Base-by-base conservation (phyloP, 441 rosid species). In the Gossypium davidsonii region DNA sequence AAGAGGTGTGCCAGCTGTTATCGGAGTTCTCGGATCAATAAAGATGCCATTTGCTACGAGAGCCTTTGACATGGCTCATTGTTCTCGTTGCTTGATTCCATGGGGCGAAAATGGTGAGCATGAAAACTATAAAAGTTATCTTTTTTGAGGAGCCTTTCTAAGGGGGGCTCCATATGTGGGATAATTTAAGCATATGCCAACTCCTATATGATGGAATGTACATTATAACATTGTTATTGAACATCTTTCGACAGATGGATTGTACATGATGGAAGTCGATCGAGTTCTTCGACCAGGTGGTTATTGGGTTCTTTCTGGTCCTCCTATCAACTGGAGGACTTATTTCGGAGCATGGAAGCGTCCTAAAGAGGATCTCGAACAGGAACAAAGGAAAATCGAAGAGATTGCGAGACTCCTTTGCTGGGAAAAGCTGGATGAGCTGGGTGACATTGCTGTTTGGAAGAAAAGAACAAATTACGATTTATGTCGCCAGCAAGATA, bases 251-350 rank as follows among this genome's bases (percentile, higher is more conserved):
- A 58, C 77, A 86, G 88, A 79, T 81, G 89, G 89, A 75, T 79
- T 81, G 51, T 84, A 82, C 73, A 74, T 86, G 80, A 86, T 82
- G 80, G 89, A 86, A 79, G 81, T 86, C 4, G 89, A 86, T 76
- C 80, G 87, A 74, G 83, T 86, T 70, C 81, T 82, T 69, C 80
- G 85, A 76, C 86, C 87, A 1, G 89, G 86, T 20, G 89, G 89
- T 62, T 86, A 83, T 74, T 86, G 87, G 87, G 83, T 84, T 64
- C 75, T 86, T 68, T 82, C 86, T 1, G 87, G 86, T 49, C 87
- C 87, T 70, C 89, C 83, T 0, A 82, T 80, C 62, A 79, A 82
- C 75, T 84, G 87, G 89, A 84, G 73, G 70, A 74, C 44, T 9
- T 62, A 73, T 71, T 78, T 76, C 77, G 56, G 78, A 70, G 75